Evolutionary conservation across 106 monocot species (phyloP).

Genomic region (Dendrobium huoshanense): DNA sequence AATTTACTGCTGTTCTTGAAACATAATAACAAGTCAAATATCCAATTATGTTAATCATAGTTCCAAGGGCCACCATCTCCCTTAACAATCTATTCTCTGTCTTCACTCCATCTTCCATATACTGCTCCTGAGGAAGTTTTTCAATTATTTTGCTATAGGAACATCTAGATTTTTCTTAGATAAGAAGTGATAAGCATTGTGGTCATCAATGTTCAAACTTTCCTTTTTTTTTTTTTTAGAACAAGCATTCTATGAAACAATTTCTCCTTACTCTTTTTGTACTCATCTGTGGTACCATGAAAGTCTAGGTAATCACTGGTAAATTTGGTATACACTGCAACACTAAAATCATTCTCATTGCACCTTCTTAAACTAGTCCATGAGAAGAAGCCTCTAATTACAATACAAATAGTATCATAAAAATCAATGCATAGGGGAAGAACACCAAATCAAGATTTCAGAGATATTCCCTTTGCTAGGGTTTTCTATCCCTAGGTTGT

Average conservation of each 20-base stretch:
- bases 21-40: no score
- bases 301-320: constrained; percentile 56
- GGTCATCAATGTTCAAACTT: constrained; percentile 63
- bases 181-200: constrained; percentile 40
- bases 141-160: constrained; percentile 26
- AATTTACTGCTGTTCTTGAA: no score
- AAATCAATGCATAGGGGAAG: no score
- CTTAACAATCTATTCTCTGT: no score
- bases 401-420: no score
- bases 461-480: no score
- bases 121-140: no score
- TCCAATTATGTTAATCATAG: no score
- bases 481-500: no score
- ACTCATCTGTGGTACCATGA: constrained; percentile 41
- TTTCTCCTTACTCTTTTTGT: constrained; percentile 45
- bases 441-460: no score
- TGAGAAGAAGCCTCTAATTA: constrained; percentile 13
- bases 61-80: no score
- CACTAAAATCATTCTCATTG: constrained; percentile 56
- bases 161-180: constrained; percentile 48
- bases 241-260: constrained; percentile 59
- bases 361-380: constrained; percentile 44
- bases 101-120: no score
- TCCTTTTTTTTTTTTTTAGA: constrained; percentile 43
- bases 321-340: constrained; percentile 67